Conservation (phyloP, 2,329 filamentous ascomycete genomes). For the Nigrospora oryzae region DNA sequence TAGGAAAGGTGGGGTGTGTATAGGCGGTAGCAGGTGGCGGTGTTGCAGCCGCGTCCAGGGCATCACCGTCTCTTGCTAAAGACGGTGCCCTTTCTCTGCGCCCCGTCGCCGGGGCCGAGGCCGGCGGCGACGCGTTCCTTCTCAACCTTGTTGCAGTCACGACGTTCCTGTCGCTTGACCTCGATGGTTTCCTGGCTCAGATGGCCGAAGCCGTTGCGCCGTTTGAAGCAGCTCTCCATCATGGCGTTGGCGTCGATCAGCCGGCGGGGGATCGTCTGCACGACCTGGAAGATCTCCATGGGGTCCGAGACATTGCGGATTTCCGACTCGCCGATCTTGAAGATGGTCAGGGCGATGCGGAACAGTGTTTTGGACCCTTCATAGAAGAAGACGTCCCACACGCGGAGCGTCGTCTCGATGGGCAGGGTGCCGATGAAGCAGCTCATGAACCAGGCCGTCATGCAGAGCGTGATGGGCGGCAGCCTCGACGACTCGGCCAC, state of each 20-base stretch:
- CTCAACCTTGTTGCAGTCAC: constrained; percentile 39
- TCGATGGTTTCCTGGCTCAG: constrained; percentile 79
- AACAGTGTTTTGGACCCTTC: constrained; percentile 93
- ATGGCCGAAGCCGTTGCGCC: constrained; percentile 72
- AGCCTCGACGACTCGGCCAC: constrained; percentile 45
- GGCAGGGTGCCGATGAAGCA: constrained; percentile 90
- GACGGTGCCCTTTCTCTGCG: constrained; percentile 33
- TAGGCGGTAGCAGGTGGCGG: no score
- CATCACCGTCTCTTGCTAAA: constrained; percentile 19
- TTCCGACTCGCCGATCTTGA: constrained; percentile 77
- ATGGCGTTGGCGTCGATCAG: constrained; percentile 76
- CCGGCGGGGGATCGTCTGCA: constrained; percentile 75
- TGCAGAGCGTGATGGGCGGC: constrained; percentile 84
- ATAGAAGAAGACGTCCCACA: constrained; percentile 95
- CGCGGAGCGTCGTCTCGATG: constrained; percentile 81
- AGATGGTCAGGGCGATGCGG: constrained; percentile 81
- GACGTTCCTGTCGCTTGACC: constrained; percentile 60
- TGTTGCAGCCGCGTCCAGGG: no score
- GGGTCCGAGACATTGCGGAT: constrained; percentile 75
- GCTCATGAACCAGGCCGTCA: constrained; percentile 97
- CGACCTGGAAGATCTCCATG: constrained; percentile 93
- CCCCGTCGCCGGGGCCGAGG: constrained; percentile 13
- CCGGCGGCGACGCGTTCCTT: constrained; percentile 24
- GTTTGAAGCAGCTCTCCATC: constrained; percentile 75
- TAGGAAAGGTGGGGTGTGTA: no score